Evolutionary conservation across 1,139 yeast species (phyloP).

Genomic region (Insectozyma bohioensis): DNA sequence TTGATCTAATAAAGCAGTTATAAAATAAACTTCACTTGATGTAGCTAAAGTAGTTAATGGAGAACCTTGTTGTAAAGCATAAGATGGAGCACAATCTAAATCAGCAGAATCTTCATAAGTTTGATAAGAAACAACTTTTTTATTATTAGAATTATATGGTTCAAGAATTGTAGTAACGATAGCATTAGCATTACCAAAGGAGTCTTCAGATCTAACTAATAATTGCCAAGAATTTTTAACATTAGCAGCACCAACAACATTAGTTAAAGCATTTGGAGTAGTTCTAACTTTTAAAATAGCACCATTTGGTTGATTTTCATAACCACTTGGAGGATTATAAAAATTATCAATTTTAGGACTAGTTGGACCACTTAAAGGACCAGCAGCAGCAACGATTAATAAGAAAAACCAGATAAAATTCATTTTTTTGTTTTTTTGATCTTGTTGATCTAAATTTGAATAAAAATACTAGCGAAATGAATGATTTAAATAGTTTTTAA

Average conservation of each 20-base stretch:
- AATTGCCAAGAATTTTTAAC: constrained; percentile 28
- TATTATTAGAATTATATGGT: constrained; percentile 27
- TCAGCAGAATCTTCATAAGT: constrained; percentile 15
- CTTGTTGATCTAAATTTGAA: no score
- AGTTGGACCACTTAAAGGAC: constrained; percentile 1
- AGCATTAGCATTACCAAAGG: constrained; percentile 28
- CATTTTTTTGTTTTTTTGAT: no score
- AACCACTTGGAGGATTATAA: constrained; percentile 22
- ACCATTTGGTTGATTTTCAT: constrained; percentile 20
- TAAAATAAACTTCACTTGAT: constrained; percentile 24
- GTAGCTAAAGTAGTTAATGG: constrained; percentile 8
- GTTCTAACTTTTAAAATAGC: constrained; percentile 22
- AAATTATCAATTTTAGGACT: not conserved
- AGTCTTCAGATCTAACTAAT: constrained; percentile 32
- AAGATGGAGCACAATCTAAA: constrained; percentile 16
- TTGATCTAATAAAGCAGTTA: constrained; percentile 25
- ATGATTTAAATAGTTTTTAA: no score
- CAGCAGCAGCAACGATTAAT: no score
- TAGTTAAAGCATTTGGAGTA: constrained; percentile 21
- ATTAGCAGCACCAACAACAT: constrained; percentile 18
- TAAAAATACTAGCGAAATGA: no score
- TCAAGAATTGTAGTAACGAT: constrained; percentile 33
- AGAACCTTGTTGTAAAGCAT: constrained; percentile 16
- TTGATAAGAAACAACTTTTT: constrained; percentile 21
- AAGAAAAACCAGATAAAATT: not conserved